Evolutionary conservation across 2,329 filamentous ascomycete genomes (phyloP).

Genomic region (Colletotrichum karsti): DNA sequence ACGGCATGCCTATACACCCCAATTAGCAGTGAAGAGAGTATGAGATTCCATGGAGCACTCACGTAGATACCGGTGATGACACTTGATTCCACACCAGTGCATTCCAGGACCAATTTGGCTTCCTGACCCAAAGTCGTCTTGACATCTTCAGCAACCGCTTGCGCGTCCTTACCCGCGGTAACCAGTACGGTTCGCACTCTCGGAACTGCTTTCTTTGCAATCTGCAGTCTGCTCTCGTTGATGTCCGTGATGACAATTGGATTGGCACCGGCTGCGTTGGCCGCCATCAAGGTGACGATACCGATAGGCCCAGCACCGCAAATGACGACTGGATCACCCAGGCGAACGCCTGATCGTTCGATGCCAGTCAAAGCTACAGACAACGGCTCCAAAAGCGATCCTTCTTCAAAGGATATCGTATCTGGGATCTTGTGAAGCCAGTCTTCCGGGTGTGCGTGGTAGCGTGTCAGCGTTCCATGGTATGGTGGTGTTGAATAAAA

Average conservation of each 20-base stretch:
- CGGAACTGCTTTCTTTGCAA: conserved; percentile 9
- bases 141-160: conserved; percentile 31
- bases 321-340: conserved; percentile 47
- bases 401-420: conserved; percentile 47
- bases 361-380: conserved; percentile 54
- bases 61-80: conserved; percentile 69
- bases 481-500: conserved; percentile 49
- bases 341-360: conserved; percentile 44
- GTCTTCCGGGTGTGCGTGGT: conserved; percentile 45
- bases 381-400: conserved; percentile 56
- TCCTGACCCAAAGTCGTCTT: conserved; percentile 40
- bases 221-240: conserved; percentile 1
- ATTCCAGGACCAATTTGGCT: conserved; percentile 70
- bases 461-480: conserved; percentile 47
- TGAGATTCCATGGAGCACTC: conserved; percentile 10
- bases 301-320: conserved; percentile 46
- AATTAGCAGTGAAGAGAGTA: background rate
- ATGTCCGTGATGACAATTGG: conserved; percentile 53
- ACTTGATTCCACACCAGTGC: conserved; percentile 71
- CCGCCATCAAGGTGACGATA: conserved; percentile 47
- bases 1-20: conserved; percentile 11
- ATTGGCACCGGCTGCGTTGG: conserved; percentile 51
- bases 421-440: conserved; percentile 48
- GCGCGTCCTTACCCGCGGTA: background rate
- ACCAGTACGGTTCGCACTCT: conserved; percentile 12